Base-by-base conservation (phyloP, 345 rosid genomes). In the Brassica incana region DNA sequence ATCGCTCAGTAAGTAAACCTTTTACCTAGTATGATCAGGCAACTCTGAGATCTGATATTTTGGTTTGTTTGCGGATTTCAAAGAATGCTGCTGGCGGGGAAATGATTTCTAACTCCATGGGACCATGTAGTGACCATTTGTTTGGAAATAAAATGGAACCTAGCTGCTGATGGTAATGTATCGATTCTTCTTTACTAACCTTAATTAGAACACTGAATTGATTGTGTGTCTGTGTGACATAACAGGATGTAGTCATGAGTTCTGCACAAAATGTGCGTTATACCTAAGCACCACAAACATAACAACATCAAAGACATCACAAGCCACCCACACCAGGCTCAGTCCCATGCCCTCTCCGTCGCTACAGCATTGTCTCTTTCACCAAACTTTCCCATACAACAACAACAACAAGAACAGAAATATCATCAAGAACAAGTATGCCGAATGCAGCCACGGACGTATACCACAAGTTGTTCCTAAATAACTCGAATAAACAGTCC, bases 241-340 rank as follows among this genome's bases (percentile, higher is more conserved):
- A 72, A 86, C 89, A 95, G 96, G 99, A 38, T 95, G 98, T 73
- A 90, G 83, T 75, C 98, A 93, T 35, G 96, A 92, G 82, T 95
- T 92, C 86, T 93, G 97, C 81, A 89, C 91, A 8, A 84, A 87
- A 54, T 93, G 98, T 79, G 97, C 98, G 20, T 82, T 95, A 18
- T 91, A 95, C 85, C 88, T 95, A 61, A 91, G 98, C 81, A 93
- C 91, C 15, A 84, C 96, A 76, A 87, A 80, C 81, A 83, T 86
- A 77, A 33, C 90, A 59, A 73, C 89, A 3, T 30, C 80, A 8
- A 84, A 72, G 5, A 78, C 78, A 43, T 82, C 86, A 67, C 81
- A 81, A 76, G 90, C 89, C 48, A 86, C 91, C 25, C 25, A 23
- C 25, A 93, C 54, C 85, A 5, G 98, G 99, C 15, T 95, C 93